Conservation (phyloP, 495 filamentous ascomycete genomes). For the Xylaria telfairii region DNA sequence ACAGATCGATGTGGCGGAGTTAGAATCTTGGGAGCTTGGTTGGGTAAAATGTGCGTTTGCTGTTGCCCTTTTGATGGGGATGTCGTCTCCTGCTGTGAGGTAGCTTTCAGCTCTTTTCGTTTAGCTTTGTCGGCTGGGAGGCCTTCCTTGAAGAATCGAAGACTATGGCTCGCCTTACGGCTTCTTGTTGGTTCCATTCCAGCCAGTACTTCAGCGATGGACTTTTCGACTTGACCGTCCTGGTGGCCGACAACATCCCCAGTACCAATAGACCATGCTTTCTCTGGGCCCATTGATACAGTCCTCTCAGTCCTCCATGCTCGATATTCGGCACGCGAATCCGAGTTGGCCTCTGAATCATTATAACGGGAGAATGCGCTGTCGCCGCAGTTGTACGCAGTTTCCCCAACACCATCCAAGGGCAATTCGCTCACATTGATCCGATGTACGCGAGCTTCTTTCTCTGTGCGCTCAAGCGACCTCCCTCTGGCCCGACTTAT, state of each 20-base stretch:
- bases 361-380: slow-evolving; percentile 37
- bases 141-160: slow-evolving; percentile 93
- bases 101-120: slow-evolving; percentile 46
- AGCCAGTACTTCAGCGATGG: slow-evolving; percentile 79
- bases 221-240: slow-evolving; percentile 73
- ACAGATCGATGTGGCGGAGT: slow-evolving; percentile 29
- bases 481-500: slow-evolving; percentile 39
- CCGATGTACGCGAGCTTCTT: slow-evolving; percentile 44
- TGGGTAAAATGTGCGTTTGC: slow-evolving; percentile 22
- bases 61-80: slow-evolving; percentile 32
- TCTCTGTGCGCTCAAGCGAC: slow-evolving; percentile 52
- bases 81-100: slow-evolving; percentile 41
- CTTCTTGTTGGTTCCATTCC: slow-evolving; percentile 83
- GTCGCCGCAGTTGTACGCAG: slow-evolving; percentile 44
- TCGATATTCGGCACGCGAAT: slow-evolving; percentile 45
- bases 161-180: slow-evolving; percentile 90
- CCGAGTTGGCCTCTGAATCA: slow-evolving; percentile 35
- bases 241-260: slow-evolving; percentile 45
- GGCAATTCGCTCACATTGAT: slow-evolving; percentile 18
- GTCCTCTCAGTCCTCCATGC: slow-evolving; percentile 53
- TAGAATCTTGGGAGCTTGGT: slow-evolving; percentile 18
- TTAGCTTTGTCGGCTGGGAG: slow-evolving; percentile 62
- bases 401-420: slow-evolving; percentile 14
- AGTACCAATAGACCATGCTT: slow-evolving; percentile 62
- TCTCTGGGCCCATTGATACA: slow-evolving; percentile 52